A percentile compares a stretch with the other conserved stretches of the same genome.
These are phyloP conservation scores for Suillus ampliporus DNA, from an alignment of 768 basidiomycete genomes.

Conservation along the genomic window DNA sequence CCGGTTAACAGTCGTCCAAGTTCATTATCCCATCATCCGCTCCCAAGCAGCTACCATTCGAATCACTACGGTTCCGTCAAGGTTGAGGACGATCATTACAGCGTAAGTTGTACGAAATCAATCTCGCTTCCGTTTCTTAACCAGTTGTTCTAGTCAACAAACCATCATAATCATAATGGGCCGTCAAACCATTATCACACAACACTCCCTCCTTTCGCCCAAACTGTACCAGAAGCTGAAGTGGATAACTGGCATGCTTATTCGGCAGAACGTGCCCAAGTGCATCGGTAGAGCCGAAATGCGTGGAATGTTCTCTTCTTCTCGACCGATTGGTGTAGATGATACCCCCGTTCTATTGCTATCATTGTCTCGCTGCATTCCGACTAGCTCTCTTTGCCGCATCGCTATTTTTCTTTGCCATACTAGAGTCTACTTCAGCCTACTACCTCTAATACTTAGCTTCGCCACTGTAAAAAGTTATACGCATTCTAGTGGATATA, in stretches of 20 bases:
- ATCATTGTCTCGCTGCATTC: slow-evolving; percentile 28
- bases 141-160: slow-evolving; percentile 28
- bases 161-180: slow-evolving; percentile 41
- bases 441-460: slow-evolving; percentile 37
- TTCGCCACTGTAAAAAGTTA: slow-evolving; percentile 41
- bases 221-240: slow-evolving; percentile 45
- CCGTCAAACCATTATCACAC: slow-evolving; percentile 47
- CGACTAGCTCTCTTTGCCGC: slow-evolving; percentile 22
- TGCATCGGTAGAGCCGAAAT: slow-evolving; percentile 54
- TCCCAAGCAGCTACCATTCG: slow-evolving; percentile 50
- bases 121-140: background rate
- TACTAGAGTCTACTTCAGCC: slow-evolving; percentile 36
- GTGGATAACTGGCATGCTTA: slow-evolving; percentile 70
- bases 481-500: slow-evolving; percentile 42
- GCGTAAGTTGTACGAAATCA: slow-evolving; percentile 42
- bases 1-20: slow-evolving; percentile 54
- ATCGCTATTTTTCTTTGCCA: slow-evolving; percentile 20
- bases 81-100: slow-evolving; percentile 69
- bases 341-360: slow-evolving; percentile 44
- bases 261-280: slow-evolving; percentile 65
- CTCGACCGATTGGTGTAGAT: slow-evolving; percentile 27
- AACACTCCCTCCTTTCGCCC: slow-evolving; percentile 54
- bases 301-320: background rate
- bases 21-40: slow-evolving; percentile 43
- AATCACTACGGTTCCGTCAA: slow-evolving; percentile 62